Base-by-base conservation (phyloP, 305 asterid genomes). In the Salvia sclarea region DNA sequence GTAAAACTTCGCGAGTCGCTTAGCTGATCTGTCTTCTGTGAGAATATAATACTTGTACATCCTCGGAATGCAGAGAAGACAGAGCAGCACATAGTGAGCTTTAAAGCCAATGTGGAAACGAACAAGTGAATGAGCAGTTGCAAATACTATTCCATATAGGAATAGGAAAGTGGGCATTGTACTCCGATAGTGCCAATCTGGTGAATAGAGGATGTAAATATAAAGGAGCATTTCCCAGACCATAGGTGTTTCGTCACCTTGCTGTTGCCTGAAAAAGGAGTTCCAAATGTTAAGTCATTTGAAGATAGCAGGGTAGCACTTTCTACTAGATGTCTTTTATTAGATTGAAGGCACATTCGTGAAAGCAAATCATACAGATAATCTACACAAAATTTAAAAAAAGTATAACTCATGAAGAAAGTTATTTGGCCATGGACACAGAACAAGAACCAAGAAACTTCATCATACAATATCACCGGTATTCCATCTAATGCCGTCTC, bases 151-250 rank as follows among this genome's bases (percentile, higher is more conserved):
- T 53, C 96, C 98, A 38, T 92, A 92, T 41, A 92, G 82, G 84
- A 87, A 92, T 78, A 92, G 55, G 72, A 92, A 89, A 9, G 90
- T 92, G 38, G 98, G 96, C 98, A 89, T 92, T 9, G 98, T 89
- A 72, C 96, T 89, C 50, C 92, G 83, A 56, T 92, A 92, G 66
- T 92, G 98, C 98, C 98, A 92, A 71, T 92, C 98, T 5, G 97
- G 98, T n/a, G 98, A 92, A 81, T 92, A 89, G 75, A 91, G 85
- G 71, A 91, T 91, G 86, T 88, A 91, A 47, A 91, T 83, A 59
- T 88, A 91, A 14, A 91, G 90, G 66, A 91, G 96, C 97, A 86
- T 91, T 83, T 91, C 97, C 97, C 97, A 91, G 66, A 91, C 95
- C 97, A 91, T 91, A 28, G 97, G 97, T 3, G 96, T 91, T 82